Conservation (phyloP, 768 basidiomycete genomes). For the Auriscalpium vulgare region DNA sequence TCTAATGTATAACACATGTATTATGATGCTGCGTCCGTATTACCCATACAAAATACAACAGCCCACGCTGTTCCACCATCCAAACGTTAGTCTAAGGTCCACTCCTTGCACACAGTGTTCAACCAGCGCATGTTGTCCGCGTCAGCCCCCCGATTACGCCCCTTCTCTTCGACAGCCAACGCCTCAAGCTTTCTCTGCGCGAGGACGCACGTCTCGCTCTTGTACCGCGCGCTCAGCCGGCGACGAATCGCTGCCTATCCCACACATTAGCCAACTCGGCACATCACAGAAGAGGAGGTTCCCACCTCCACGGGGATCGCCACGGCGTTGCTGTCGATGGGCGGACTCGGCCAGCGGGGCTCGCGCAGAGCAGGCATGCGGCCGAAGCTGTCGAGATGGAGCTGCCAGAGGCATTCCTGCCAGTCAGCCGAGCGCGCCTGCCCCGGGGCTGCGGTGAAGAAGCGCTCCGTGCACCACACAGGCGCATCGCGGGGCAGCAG, state of each 20-base stretch:
- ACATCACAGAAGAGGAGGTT: background rate
- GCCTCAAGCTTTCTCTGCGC: constrained; percentile 33
- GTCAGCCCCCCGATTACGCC: constrained; percentile 20
- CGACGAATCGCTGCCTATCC: constrained; percentile 32
- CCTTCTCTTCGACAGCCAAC: constrained; percentile 17
- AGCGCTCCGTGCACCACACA: constrained; percentile 57
- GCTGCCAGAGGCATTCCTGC: constrained; percentile 60
- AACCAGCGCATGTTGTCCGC: constrained; percentile 45
- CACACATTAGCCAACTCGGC: background rate
- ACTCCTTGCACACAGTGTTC: constrained; percentile 46
- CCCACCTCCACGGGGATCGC: constrained; percentile 1
- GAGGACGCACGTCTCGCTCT: constrained; percentile 46
- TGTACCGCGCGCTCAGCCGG: constrained; percentile 39
- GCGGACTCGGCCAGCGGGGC: background rate
- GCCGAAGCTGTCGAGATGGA: constrained; percentile 50
- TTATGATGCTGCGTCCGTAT: too few relatives aligned
- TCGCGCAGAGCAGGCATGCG: constrained; percentile 21
- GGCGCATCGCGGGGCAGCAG: constrained; percentile 35
- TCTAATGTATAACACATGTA: too few relatives aligned
- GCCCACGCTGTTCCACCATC: too few relatives aligned
- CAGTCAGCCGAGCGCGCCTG: constrained; percentile 44
- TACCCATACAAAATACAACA: too few relatives aligned
- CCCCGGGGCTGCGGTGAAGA: constrained; percentile 21
- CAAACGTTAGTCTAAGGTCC: constrained; percentile 5
- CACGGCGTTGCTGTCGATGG: background rate